Evolutionary conservation across 2,329 filamentous ascomycete genomes (phyloP).

Genomic region (Bipolaris victoriae): DNA sequence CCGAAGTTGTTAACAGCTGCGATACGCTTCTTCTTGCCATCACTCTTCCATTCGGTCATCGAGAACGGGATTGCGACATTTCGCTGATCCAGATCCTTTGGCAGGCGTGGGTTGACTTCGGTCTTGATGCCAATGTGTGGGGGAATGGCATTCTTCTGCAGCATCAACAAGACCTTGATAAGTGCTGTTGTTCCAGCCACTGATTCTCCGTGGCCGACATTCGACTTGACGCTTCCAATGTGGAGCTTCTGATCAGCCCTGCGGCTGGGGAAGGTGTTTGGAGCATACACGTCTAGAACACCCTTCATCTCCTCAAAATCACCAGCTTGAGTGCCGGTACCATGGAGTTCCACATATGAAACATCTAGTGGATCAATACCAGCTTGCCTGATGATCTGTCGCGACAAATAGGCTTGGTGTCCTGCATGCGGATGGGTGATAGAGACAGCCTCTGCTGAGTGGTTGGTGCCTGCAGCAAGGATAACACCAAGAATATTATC

Average conservation of each 20-base stretch:
- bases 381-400: constrained; percentile 36
- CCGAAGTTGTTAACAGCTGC: constrained; percentile 3
- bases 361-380: constrained; percentile 44
- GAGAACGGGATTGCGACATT: constrained; percentile 4
- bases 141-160: constrained; percentile 32
- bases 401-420: constrained; percentile 26
- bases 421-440: constrained; percentile 40
- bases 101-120: constrained; percentile 8
- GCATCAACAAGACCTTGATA: constrained; percentile 45
- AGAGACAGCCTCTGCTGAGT: constrained; percentile 42
- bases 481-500: constrained; percentile 44
- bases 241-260: constrained; percentile 18
- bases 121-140: neutral
- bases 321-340: constrained; percentile 37
- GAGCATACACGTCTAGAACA: constrained; percentile 22
- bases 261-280: constrained; percentile 8
- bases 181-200: constrained; percentile 40
- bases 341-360: constrained; percentile 40
- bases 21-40: neutral
- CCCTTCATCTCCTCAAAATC: constrained; percentile 30
- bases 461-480: constrained; percentile 39
- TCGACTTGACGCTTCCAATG: constrained; percentile 42
- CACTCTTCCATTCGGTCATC: neutral
- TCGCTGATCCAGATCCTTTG: neutral
- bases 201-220: constrained; percentile 47